phyloP scores from a whole-genome alignment of 129 eudicot species.

The Cynara cardunculus region DNA sequence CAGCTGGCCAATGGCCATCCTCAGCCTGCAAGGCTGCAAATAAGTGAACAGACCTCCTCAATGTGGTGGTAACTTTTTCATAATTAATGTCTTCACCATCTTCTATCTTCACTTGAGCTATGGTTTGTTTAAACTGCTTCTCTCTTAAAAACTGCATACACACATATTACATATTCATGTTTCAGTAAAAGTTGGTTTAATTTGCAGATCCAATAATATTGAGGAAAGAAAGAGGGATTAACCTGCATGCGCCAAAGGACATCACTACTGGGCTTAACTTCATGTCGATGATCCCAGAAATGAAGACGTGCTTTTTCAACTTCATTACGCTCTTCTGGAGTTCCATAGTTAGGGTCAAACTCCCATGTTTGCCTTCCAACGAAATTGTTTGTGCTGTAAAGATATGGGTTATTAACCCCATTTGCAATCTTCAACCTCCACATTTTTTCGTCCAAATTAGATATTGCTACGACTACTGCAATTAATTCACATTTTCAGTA shows the following conservation, averaged over 20 bases:
- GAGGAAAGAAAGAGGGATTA: not conserved
- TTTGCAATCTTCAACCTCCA: constrained; percentile 42
- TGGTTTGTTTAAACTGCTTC: constrained; percentile 46
- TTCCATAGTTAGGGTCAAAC: constrained; percentile 24
- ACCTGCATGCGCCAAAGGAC: constrained; percentile 37
- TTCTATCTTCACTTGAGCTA: constrained; percentile 52
- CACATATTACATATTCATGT: not conserved
- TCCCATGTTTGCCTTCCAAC: constrained; percentile 41
- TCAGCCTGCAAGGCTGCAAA: constrained; percentile 61
- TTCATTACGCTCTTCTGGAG: constrained; percentile 24
- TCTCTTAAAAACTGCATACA: constrained; percentile 45
- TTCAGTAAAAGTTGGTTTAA: not conserved
- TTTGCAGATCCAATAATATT: no score
- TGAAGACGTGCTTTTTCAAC: constrained; percentile 26
- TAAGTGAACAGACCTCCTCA: constrained; percentile 49
- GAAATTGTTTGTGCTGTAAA: constrained; percentile 1
- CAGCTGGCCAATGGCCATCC: constrained; percentile 79
- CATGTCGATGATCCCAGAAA: constrained; percentile 24
- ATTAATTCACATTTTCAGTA: no score
- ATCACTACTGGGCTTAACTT: constrained; percentile 29
- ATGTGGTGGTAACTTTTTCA: constrained; percentile 42
- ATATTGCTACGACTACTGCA: not conserved
- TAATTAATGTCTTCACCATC: constrained; percentile 58
- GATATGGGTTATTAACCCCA: constrained; percentile 28
- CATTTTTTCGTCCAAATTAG: constrained; percentile 4